Evolutionary conservation across 192 early-diverging fungal species (phyloP).

Genomic region (Coemansia sp.): DNA sequence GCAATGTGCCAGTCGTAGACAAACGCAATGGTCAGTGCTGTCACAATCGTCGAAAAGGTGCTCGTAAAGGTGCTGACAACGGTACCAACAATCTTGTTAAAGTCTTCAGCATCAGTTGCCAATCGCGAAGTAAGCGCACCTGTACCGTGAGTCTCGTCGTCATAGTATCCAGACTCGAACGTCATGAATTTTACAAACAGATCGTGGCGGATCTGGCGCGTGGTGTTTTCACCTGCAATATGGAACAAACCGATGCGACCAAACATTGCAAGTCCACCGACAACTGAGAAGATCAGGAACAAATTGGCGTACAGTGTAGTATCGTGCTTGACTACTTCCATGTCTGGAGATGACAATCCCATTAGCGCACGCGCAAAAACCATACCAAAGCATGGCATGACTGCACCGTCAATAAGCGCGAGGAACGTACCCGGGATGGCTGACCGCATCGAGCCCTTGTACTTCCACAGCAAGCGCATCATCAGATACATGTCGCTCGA

Average conservation of each 20-base stretch:
- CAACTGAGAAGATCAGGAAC: conserved; percentile 55
- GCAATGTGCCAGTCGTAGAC: conserved; percentile 61
- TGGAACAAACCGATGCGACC: conserved; percentile 59
- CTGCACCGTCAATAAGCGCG: conserved; percentile 59
- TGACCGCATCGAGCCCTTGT: conserved; percentile 29
- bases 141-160: conserved; percentile 64
- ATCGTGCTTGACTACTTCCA: conserved; percentile 27
- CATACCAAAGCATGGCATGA: conserved; percentile 82
- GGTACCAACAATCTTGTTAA: conserved; percentile 52
- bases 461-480: conserved; percentile 27
- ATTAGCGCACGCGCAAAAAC: conserved; percentile 55
- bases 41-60: conserved; percentile 31
- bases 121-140: conserved; percentile 71
- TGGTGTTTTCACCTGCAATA: conserved; percentile 64
- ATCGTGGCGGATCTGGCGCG: conserved; percentile 60
- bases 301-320: conserved; percentile 39
- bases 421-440: conserved; percentile 36
- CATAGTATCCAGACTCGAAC: conserved; percentile 76
- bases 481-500: conserved; percentile 37
- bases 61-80: conserved; percentile 38
- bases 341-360: conserved; percentile 17
- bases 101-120: conserved; percentile 65
- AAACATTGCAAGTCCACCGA: conserved; percentile 56
- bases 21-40: conserved; percentile 56
- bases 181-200: conserved; percentile 65